Evolutionary conservation across 192 early-diverging fungal genomes (phyloP).

Genomic region (Pilaira anomala): DNA sequence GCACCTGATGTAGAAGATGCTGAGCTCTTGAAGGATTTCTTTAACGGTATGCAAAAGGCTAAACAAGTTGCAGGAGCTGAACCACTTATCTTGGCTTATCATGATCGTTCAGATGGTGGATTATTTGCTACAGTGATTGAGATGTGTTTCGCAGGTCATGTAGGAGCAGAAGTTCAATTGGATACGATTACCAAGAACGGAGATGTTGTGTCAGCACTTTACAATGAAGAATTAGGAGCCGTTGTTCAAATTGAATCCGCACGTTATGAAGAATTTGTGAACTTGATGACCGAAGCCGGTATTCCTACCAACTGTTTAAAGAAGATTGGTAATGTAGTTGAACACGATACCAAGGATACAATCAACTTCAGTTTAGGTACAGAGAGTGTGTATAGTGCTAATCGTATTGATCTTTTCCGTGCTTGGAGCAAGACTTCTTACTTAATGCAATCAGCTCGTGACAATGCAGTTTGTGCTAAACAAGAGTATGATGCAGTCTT

Average conservation of each 20-base stretch:
- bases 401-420: constrained; percentile 71
- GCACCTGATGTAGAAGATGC: constrained; percentile 87
- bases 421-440: constrained; percentile 91
- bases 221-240: constrained; percentile 98
- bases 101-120: constrained; percentile 98
- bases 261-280: constrained; percentile 53
- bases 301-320: constrained; percentile 57
- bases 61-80: constrained; percentile 32
- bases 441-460: constrained; percentile 85
- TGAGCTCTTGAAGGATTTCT: constrained; percentile 69
- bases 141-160: constrained; percentile 96
- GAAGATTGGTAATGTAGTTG: constrained; percentile 56
- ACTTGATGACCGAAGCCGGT: constrained; percentile 47
- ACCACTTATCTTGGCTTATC: constrained; percentile 83
- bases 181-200: constrained; percentile 43
- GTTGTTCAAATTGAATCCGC: constrained; percentile 80
- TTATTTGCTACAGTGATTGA: constrained; percentile 88
- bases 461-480: constrained; percentile 82
- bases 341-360: constrained; percentile 43
- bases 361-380: constrained; percentile 53
- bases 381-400: constrained; percentile 47
- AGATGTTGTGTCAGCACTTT: constrained; percentile 64
- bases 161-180: constrained; percentile 73
- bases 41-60: constrained; percentile 62
- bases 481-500: constrained; percentile 78